phyloP scores from a whole-genome alignment of 345 rosid species.

The Populus nigra region DNA sequence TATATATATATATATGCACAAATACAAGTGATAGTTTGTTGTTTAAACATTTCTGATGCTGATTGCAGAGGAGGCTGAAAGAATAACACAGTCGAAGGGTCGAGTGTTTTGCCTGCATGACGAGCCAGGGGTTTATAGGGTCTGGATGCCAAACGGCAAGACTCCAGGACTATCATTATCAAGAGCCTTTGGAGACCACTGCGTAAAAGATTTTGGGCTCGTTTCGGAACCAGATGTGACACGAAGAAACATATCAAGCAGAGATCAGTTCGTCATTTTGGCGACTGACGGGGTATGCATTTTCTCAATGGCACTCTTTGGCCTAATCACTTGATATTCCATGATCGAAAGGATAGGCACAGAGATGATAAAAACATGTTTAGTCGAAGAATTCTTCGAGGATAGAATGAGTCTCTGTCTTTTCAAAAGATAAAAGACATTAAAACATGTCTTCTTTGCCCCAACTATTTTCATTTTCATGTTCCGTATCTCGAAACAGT shows the following conservation, averaged over 20 bases:
- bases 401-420: too few species aligned
- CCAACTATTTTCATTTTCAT: too few species aligned
- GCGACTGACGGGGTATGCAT: constrained; percentile 75
- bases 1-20: too few species aligned
- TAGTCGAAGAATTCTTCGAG: too few species aligned
- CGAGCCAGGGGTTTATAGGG: constrained; percentile 78
- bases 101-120: constrained; percentile 59
- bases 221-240: constrained; percentile 76
- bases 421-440: too few species aligned
- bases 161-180: constrained; percentile 79
- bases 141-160: constrained; percentile 65
- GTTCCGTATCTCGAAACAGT: too few species aligned
- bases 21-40: too few species aligned
- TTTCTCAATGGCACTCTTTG: neutral
- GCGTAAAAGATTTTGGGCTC: constrained; percentile 79
- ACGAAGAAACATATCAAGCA: constrained; percentile 46
- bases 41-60: neutral
- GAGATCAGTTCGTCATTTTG: constrained; percentile 70
- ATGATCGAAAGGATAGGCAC: too few species aligned
- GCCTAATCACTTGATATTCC: neutral
- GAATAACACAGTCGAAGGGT: constrained; percentile 68
- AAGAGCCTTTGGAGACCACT: constrained; percentile 86
- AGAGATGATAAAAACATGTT: too few species aligned
- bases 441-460: too few species aligned
- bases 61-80: constrained; percentile 72